Evolutionary conservation across 148 eudicot genomes (phyloP), one percentile per base, ranked within the genome.

Genomic region (Rhododendron ovatum): DNA sequence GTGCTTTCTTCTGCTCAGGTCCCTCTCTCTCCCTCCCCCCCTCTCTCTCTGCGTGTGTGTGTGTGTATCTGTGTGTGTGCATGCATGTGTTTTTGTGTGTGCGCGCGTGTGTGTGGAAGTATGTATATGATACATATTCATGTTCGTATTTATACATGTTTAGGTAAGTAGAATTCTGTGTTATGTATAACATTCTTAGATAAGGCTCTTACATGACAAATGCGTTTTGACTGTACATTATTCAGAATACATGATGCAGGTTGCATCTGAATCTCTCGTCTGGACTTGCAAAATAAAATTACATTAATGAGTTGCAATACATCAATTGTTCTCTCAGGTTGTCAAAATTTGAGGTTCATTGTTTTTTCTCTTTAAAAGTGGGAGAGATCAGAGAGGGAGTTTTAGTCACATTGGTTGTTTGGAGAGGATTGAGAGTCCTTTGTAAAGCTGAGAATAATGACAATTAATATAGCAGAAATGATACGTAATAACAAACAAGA

Each of bases 1-100:
- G 93, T 97, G 86, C 86, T 97, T 85, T 93, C 98, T 76, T 91
- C 98, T 85, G 99, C 98, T 85, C 99, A 97, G 99, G 98, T 97
- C 76, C 9, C 84, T 63, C 80, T 81, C 55, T 86, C 69, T 85
- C 84, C 80, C 47, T 18, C 65, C 0, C 45, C 1, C 45, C 2
- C 39, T 37, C 39, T 37, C 39, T 37, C 39, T 37, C 30, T 30
- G 30, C 30, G n/a, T 3, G 5, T 39, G 5, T 39, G 5, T 39
- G 5, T 4, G 5, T 39, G 5, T 39, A 0, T 39, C 0, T 39
- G 5, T 4, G 5, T 41, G 1, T 41, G 45, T 41, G 43, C 43
- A 41, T 5, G 43, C 43, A 37, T 37, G 41, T 39, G 41, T 39
- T 39, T 39, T 39, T 39, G 45, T 6, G 45, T 0, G 45, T 5